Percentiles rank a stretch among this genome's conserved stretches.
These are phyloP conservation scores for Paramecium primaurelia DNA, from an alignment of 73 alveolate genomes.

Conservation along the genomic window DNA sequence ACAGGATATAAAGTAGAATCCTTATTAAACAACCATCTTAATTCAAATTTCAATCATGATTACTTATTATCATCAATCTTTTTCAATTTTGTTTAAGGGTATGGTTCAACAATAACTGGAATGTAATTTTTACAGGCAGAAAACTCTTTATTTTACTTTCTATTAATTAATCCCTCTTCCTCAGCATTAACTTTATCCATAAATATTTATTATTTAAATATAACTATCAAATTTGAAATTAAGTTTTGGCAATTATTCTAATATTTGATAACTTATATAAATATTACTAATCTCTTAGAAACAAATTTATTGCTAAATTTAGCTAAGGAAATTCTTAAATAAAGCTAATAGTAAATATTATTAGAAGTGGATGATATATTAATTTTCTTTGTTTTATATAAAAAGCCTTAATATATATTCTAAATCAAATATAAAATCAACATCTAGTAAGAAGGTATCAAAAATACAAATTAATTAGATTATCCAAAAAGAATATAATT, in stretches of 20 bases:
- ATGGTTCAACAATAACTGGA: constrained; percentile 14
- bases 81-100: neutral
- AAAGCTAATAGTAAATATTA: no score
- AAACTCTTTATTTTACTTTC: neutral
- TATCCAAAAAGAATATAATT: no score
- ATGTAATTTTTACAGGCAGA: constrained; percentile 32
- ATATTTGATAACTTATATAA: neutral
- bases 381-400: no score
- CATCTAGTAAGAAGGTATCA: no score
- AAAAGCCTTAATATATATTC: neutral
- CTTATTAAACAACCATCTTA: constrained; percentile 40
- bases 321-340: no score
- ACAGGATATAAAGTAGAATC: constrained; percentile 26
- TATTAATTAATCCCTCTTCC: neutral
- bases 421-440: no score
- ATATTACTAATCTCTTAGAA: neutral
- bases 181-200: neutral
- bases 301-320: no score
- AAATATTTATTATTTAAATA: neutral
- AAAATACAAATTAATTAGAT: no score
- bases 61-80: neutral
- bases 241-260: neutral
- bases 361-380: no score
- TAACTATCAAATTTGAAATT: neutral
- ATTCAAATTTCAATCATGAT: neutral